Conservation (phyloP, 2,329 filamentous ascomycete genomes). For the Ustilaginoidea virens region DNA sequence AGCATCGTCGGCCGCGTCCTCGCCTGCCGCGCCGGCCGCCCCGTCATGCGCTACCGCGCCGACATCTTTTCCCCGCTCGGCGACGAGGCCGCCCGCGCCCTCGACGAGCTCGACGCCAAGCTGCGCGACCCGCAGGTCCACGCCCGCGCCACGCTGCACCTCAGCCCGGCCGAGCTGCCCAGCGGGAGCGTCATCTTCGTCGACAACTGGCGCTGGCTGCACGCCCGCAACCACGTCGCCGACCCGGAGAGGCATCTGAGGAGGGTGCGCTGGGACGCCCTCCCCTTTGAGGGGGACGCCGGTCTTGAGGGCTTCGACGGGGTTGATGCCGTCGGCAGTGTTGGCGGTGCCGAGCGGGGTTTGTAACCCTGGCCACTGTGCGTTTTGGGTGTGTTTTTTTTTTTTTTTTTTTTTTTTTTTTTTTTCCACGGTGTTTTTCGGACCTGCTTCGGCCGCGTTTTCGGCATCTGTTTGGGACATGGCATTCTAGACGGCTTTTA, state of each 20-base stretch:
- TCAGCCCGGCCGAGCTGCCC: slow-evolving; percentile 13
- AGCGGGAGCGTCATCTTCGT: slow-evolving; percentile 15
- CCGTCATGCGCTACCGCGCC: slow-evolving; percentile 15
- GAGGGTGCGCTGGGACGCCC: slow-evolving; percentile 2
- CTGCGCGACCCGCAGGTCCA: slow-evolving; percentile 1
- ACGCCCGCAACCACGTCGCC: neutral
- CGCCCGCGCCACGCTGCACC: slow-evolving; percentile 9
- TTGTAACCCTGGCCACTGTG: too few relatives aligned
- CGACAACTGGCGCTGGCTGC: slow-evolving; percentile 11
- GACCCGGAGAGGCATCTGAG: slow-evolving; percentile 1
- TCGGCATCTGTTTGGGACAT: too few relatives aligned
- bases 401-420: too few relatives aligned
- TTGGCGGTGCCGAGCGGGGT: too few relatives aligned
- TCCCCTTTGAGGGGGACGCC: neutral
- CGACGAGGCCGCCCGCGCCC: slow-evolving; percentile 8
- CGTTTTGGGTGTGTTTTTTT: too few relatives aligned
- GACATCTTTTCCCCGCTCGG: slow-evolving; percentile 17
- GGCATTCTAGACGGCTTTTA: too few relatives aligned
- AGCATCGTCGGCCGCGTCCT: slow-evolving; percentile 12
- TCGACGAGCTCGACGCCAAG: slow-evolving; percentile 11
- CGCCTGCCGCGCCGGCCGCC: slow-evolving; percentile 1
- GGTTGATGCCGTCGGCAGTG: too few relatives aligned
- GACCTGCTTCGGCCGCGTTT: too few relatives aligned
- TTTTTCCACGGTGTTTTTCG: too few relatives aligned
- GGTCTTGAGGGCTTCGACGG: neutral